A percentile compares a stretch with the other conserved stretches of the same genome.
Evolutionary conservation across 2,329 filamentous ascomycete genomes (phyloP).

Genomic region (Rhynchosporium graminicola): DNA sequence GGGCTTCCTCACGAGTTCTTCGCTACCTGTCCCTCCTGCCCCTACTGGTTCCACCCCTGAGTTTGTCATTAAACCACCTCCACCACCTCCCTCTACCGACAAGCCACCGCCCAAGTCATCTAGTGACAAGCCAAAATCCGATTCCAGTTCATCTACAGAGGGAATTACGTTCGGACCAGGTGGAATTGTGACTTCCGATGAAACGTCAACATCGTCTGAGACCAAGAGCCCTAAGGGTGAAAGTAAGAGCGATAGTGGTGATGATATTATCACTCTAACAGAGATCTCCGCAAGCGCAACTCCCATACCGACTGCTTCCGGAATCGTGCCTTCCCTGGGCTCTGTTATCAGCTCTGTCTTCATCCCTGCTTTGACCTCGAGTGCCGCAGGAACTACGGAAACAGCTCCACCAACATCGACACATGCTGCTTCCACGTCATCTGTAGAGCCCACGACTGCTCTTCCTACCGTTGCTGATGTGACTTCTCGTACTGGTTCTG

Average conservation of each 20-base stretch:
- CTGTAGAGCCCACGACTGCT: not conserved
- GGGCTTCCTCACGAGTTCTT: not conserved
- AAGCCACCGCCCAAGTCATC: constrained; percentile 12
- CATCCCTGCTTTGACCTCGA: not conserved
- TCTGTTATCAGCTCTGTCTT: constrained; percentile 5
- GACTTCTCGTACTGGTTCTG: constrained; percentile 1
- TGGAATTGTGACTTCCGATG: constrained; percentile 31
- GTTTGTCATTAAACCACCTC: constrained; percentile 20
- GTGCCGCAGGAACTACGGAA: not conserved
- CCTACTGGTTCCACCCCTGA: constrained; percentile 23
- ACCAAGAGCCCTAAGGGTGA: not conserved
- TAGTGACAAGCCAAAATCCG: constrained; percentile 6
- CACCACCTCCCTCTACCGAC: constrained; percentile 5
- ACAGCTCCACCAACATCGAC: constrained; percentile 6
- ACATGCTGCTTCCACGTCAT: too few relatives aligned
- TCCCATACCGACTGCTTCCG: not conserved
- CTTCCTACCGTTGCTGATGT: constrained; percentile 9
- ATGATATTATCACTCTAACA: not conserved
- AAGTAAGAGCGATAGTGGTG: constrained; percentile 17
- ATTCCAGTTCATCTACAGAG: constrained; percentile 24
- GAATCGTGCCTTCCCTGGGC: constrained; percentile 7
- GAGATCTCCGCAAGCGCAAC: not conserved
- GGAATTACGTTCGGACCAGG: constrained; percentile 39
- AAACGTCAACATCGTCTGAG: constrained; percentile 21
- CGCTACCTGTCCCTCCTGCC: constrained; percentile 18